These are phyloP conservation scores for Rosa rugosa DNA, from an alignment of 306 rosid species.

Conservation along the genomic window DNA sequence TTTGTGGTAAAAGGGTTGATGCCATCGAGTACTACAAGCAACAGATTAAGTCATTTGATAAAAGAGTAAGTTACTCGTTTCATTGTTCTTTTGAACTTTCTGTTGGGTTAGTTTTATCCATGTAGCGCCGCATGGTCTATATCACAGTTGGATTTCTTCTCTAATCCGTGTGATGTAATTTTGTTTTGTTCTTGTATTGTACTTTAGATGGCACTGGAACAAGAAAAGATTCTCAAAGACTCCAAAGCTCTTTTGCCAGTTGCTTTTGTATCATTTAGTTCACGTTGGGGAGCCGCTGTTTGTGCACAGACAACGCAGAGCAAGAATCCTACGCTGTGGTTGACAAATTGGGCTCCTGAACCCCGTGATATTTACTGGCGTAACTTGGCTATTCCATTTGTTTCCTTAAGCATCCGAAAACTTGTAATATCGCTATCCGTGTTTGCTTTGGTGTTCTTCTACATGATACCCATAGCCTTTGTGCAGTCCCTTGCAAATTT, in stretches of 20 bases:
- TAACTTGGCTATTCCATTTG: constrained; percentile 91
- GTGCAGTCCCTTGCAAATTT: constrained; percentile 98
- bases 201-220: constrained; percentile 72
- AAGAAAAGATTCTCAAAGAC: constrained; percentile 77
- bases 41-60: constrained; percentile 63
- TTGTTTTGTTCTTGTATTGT: constrained; percentile 12
- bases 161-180: background rate
- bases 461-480: constrained; percentile 96
- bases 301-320: constrained; percentile 98
- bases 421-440: constrained; percentile 62
- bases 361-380: constrained; percentile 85
- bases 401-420: constrained; percentile 76
- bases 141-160: constrained; percentile 18
- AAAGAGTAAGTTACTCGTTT: constrained; percentile 46
- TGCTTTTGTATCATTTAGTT: constrained; percentile 81
- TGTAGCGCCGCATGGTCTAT: background rate
- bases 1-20: constrained; percentile 70
- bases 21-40: constrained; percentile 78
- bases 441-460: constrained; percentile 94
- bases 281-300: constrained; percentile 96
- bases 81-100: background rate
- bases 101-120: background rate
- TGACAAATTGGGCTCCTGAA: constrained; percentile 98
- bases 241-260: constrained; percentile 77
- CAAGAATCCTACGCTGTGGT: constrained; percentile 89